Conservation (phyloP, 805 yeast species). For the Jamesozyma hellenica region DNA sequence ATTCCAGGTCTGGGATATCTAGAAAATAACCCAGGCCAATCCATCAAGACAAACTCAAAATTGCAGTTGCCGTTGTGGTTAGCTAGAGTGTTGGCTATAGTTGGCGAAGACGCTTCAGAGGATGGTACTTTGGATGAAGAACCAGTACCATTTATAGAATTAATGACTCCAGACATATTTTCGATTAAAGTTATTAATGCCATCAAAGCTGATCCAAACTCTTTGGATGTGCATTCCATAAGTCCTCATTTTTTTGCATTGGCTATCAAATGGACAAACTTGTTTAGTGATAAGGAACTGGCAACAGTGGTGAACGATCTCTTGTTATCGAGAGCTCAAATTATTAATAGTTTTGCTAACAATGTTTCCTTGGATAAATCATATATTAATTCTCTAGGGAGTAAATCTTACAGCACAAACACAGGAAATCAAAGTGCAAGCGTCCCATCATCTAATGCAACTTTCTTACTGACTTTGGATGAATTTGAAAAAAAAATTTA, state of each 20-base stretch:
- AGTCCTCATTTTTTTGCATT: constrained; percentile 59
- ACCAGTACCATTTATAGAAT: constrained; percentile 46
- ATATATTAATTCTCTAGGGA: not conserved
- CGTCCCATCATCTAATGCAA: constrained; percentile 2
- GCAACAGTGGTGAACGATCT: constrained; percentile 42
- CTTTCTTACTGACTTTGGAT: constrained; percentile 58
- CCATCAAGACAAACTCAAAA: constrained; percentile 44
- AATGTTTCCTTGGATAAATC: constrained; percentile 10
- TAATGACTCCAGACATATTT: constrained; percentile 64
- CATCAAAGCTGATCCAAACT: constrained; percentile 57
- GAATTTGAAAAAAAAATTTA: constrained; percentile 61
- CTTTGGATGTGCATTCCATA: constrained; percentile 58
- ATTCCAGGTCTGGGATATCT: constrained; percentile 85
- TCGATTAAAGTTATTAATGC: constrained; percentile 64
- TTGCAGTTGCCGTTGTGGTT: constrained; percentile 84
- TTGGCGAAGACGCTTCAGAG: constrained; percentile 26
- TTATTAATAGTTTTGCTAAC: constrained; percentile 58
- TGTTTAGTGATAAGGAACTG: constrained; percentile 59
- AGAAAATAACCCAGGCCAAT: constrained; percentile 64
- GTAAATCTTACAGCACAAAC: too few species aligned
- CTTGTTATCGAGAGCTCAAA: constrained; percentile 55
- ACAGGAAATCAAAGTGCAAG: not conserved
- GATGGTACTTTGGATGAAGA: constrained; percentile 19
- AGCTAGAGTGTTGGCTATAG: constrained; percentile 63
- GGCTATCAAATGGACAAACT: constrained; percentile 65